Percentiles rank a stretch among this genome's conserved stretches.
These are phyloP conservation scores for Luffa acutangula DNA, from an alignment of 306 rosid genomes.

Conservation along the genomic window DNA sequence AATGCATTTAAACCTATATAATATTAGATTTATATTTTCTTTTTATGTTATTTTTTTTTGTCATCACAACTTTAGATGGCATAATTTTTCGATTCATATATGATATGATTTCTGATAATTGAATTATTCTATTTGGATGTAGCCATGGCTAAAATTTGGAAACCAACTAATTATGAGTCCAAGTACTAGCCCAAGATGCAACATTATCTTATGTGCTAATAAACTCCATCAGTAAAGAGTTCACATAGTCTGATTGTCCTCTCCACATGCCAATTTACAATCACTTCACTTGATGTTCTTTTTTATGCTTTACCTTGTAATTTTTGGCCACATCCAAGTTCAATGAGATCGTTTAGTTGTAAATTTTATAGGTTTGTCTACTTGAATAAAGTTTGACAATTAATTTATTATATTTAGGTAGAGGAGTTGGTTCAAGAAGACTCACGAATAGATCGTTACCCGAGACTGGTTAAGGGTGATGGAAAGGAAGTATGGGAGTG, in stretches of 20 bases:
- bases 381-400: neutral
- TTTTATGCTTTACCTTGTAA: neutral
- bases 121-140: neutral
- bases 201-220: neutral
- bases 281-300: neutral
- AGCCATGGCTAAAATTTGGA: neutral
- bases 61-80: neutral
- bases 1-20: neutral
- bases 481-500: constrained; percentile 93
- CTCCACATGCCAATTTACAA: neutral
- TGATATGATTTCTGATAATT: neutral
- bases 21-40: no score
- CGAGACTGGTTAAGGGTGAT: constrained; percentile 85
- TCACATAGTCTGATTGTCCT: neutral
- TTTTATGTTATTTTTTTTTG: neutral
- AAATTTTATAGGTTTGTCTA: neutral
- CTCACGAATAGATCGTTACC: constrained; percentile 77
- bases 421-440: constrained; percentile 90
- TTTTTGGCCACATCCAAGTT: neutral
- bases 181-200: neutral
- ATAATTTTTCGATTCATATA: neutral
- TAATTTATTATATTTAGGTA: constrained; percentile 29
- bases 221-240: neutral
- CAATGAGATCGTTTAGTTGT: neutral
- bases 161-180: neutral